A percentile compares a stretch with the other conserved stretches of the same genome.
Conservation (phyloP, 768 basidiomycete genomes). For the Trametes punicea region DNA sequence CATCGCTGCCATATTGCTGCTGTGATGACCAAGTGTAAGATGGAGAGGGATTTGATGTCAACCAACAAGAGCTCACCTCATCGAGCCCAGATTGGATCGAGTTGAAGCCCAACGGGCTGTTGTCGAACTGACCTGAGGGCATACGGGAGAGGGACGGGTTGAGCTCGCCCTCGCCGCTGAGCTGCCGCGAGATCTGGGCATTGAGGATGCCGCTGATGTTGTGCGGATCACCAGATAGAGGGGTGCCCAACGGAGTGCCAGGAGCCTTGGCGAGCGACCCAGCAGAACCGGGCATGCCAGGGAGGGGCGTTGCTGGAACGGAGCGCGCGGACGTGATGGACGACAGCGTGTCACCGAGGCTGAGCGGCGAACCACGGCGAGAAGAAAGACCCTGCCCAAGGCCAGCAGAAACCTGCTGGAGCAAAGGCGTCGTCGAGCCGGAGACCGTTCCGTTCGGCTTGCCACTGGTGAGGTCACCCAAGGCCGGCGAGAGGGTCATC, state of each 20-base stretch:
- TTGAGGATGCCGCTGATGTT: constrained; percentile 60
- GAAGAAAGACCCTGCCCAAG: constrained; percentile 45
- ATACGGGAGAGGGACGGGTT: constrained; percentile 73
- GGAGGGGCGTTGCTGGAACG: constrained; percentile 77
- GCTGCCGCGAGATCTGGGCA: constrained; percentile 48
- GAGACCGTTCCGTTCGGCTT: constrained; percentile 49
- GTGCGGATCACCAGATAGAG: constrained; percentile 45
- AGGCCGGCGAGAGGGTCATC: constrained; percentile 55
- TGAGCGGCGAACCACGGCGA: constrained; percentile 73
- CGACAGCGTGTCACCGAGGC: constrained; percentile 56
- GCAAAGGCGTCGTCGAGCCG: constrained; percentile 59
- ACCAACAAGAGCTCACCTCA: constrained; percentile 44
- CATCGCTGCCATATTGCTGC: constrained; percentile 57
- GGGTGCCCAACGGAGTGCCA: constrained; percentile 61
- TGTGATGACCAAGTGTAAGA: neutral
- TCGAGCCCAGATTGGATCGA: constrained; percentile 49
- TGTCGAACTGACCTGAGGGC: constrained; percentile 52
- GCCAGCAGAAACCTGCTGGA: constrained; percentile 60
- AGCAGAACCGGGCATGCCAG: constrained; percentile 46
- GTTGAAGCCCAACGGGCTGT: constrained; percentile 50
- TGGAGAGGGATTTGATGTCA: neutral
- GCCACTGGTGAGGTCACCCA: constrained; percentile 45
- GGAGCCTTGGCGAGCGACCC: constrained; percentile 61
- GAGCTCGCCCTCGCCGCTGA: constrained; percentile 52
- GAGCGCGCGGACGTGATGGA: constrained; percentile 65